Base-by-base conservation (phyloP, 495 filamentous ascomycete species). In the Astrothelium subdiscretum region DNA sequence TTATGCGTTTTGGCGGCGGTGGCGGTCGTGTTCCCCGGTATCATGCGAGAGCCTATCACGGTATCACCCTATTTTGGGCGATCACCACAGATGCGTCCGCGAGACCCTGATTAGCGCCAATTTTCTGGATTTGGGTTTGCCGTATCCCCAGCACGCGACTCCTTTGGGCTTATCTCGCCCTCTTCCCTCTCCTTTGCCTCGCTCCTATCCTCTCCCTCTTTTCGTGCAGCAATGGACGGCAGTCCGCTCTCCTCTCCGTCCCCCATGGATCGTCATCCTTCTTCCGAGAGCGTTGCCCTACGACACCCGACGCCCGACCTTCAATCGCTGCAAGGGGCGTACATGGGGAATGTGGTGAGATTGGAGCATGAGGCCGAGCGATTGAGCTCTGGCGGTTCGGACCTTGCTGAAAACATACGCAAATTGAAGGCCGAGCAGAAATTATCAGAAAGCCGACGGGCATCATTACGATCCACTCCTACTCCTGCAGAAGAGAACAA, bases 361-460 rank as follows among this genome's bases (percentile, higher is more conserved):
- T 77, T 96, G 65, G 91, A 96, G 69, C 81, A 85, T 64, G 88
- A 85, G 44, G 91, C 91, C 27, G 91, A 95, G 74, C 81, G 86
- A 40, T 76, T 96, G 69, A 91, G 87, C 68, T 82, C 84, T 70
- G 87, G 83, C 44, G 87, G 85, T n/a, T 85, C 86, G 18, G 80
- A 85, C 66, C 87, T 96, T 68, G 89, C 85, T 44, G 84, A 85
- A 69, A 89, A 91, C 67, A 89, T 96, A 59, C 84, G 87, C 63
- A 86, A 88, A 66, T 80, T 92, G 67, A 87, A 90, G 68, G 78
- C 81, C 61, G 89, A 90, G 66, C 85, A 90, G 68, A 92, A 90
- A 71, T 79, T 81, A 59, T 79, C 78, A 57, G 84, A 85, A 42
- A 86, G 85, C 67, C 79, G 82, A 43, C 73, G 44, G 31, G 31